Conservation (phyloP, 345 rosid genomes). For the Durio zibethinus region DNA sequence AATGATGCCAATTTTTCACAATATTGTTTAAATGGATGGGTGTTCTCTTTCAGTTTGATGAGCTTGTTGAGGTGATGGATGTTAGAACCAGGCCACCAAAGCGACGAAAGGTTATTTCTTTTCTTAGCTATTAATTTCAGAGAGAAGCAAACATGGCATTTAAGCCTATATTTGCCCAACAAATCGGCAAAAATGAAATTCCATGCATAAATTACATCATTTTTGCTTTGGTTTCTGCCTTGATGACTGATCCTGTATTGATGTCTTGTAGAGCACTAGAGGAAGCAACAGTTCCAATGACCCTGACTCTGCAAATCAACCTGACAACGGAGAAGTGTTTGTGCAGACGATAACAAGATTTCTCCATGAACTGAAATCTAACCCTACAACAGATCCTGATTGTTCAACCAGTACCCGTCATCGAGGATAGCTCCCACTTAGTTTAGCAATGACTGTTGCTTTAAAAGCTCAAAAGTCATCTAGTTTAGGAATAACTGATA, state of each 20-base stretch:
- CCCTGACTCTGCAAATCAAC: not conserved
- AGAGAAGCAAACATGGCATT: no score
- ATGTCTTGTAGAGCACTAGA: not conserved
- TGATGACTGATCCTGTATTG: not conserved
- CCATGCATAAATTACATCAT: not conserved
- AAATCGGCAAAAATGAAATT: no score
- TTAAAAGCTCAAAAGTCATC: not conserved
- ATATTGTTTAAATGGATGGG: not conserved
- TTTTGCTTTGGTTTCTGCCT: not conserved
- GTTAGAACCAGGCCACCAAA: slow-evolving; percentile 10
- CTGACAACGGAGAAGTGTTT: slow-evolving; percentile 1
- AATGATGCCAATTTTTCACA: not conserved
- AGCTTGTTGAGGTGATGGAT: slow-evolving; percentile 16
- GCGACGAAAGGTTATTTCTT: slow-evolving; percentile 16
- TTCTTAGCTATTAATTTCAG: no score
- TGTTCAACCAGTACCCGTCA: not conserved
- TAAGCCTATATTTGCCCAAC: no score
- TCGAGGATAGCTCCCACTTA: not conserved
- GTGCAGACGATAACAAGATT: slow-evolving; percentile 17
- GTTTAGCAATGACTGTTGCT: not conserved
- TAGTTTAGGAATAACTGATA: not conserved
- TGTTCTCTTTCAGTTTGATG: slow-evolving; percentile 11
- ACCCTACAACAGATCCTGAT: slow-evolving; percentile 9
- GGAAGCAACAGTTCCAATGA: not conserved
- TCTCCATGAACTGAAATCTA: slow-evolving; percentile 18